Conservation (phyloP, 208 protist species). For the Giardia muris region DNA sequence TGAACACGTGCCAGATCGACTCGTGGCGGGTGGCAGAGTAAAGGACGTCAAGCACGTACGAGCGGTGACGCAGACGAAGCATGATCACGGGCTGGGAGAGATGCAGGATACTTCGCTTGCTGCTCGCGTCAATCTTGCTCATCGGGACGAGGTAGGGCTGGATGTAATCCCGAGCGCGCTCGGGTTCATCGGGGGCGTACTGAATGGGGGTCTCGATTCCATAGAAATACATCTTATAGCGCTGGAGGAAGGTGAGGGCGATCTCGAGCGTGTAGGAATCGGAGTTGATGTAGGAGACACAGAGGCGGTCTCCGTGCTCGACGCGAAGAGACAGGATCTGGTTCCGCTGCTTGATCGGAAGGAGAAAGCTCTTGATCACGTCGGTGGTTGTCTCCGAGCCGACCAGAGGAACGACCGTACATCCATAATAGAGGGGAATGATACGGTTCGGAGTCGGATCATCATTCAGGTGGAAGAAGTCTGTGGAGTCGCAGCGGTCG, state of each 20-base stretch:
- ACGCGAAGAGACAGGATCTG: background rate
- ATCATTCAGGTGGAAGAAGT: background rate
- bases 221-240: background rate
- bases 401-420: background rate
- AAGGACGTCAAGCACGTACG: background rate
- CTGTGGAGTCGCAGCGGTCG: background rate
- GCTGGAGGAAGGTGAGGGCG: background rate
- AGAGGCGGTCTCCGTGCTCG: background rate
- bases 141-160: background rate
- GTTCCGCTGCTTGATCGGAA: background rate
- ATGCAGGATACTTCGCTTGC: background rate
- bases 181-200: background rate
- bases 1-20: background rate
- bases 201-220: background rate
- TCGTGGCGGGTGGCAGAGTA: background rate
- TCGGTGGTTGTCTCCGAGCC: background rate
- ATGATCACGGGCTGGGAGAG: background rate
- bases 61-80: background rate
- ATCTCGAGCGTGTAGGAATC: background rate
- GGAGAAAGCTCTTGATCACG: background rate
- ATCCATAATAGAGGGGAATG: background rate
- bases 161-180: background rate
- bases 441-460: background rate
- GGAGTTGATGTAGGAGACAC: background rate
- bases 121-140: background rate